These are phyloP conservation scores for Haplosporangium gracile DNA, from an alignment of 192 early-diverging fungal genomes.

Conservation along the genomic window DNA sequence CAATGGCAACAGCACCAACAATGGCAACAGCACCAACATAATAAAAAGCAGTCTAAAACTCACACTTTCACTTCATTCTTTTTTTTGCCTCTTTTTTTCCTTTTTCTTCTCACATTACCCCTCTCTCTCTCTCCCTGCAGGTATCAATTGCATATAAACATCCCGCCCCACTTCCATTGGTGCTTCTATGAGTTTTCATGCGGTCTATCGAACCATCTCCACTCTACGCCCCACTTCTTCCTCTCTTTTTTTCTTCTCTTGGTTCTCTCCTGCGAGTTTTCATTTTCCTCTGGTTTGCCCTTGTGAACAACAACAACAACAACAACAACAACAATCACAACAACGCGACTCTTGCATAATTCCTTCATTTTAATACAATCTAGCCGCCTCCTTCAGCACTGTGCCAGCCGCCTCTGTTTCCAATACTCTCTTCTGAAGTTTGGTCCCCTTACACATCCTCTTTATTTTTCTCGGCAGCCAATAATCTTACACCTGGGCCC, in stretches of 20 bases:
- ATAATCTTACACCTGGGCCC: not conserved
- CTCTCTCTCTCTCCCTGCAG: too few species aligned
- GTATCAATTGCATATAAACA: not conserved
- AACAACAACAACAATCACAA: not conserved
- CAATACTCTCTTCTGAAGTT: not conserved
- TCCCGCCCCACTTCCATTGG: not conserved
- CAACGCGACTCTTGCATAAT: not conserved
- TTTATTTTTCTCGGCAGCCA: not conserved
- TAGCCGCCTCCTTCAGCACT: not conserved
- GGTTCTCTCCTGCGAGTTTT: not conserved
- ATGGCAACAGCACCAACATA: too few species aligned
- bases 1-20: too few species aligned
- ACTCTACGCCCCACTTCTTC: not conserved
- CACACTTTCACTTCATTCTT: too few species aligned
- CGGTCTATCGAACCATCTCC: not conserved
- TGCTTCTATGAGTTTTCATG: not conserved
- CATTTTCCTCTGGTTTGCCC: not conserved
- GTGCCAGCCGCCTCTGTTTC: not conserved
- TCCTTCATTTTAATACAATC: too few species aligned
- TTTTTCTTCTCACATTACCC: too few species aligned
- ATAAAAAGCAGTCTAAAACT: too few species aligned
- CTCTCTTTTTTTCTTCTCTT: not conserved
- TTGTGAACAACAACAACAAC: not conserved
- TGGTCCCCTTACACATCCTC: not conserved
- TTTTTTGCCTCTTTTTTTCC: too few species aligned